Conservation (phyloP, 1,284 basidiomycete species). For the Rhodotorula mucilaginosa region DNA sequence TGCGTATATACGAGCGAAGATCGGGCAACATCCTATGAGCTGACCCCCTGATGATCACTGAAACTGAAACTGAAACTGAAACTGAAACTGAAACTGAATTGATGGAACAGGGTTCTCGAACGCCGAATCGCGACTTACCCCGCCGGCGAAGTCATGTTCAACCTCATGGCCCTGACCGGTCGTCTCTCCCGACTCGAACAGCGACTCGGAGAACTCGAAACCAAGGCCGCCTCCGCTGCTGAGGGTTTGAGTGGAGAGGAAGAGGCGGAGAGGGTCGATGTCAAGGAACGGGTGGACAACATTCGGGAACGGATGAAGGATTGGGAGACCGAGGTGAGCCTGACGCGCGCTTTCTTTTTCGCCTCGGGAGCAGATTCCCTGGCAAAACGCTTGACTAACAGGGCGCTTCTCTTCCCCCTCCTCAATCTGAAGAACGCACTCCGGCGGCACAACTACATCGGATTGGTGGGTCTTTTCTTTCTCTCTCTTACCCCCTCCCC, state of each 20-base stretch:
- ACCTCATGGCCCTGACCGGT: conserved; percentile 67
- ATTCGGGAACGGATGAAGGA: conserved; percentile 73
- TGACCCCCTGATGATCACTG: too few species aligned
- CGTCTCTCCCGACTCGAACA: conserved; percentile 25
- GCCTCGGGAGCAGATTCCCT: too few species aligned
- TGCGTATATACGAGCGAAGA: too few species aligned
- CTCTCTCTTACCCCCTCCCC: too few species aligned
- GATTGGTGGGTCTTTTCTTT: conserved; percentile 55
- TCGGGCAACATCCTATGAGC: too few species aligned
- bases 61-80: too few species aligned
- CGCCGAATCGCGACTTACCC: conserved; percentile 52
- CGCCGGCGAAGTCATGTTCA: conserved; percentile 66
- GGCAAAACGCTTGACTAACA: background rate
- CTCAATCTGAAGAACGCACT: conserved; percentile 68
- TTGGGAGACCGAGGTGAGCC: conserved; percentile 63
- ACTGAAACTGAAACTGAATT: too few species aligned
- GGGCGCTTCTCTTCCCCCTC: conserved; percentile 6
- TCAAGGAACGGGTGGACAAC: conserved; percentile 44
- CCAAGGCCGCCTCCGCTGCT: background rate
- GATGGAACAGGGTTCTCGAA: conserved; percentile 20
- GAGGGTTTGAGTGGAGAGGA: background rate
- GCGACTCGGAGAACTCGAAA: background rate
- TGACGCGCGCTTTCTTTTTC: too few species aligned
- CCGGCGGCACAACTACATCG: conserved; percentile 76
- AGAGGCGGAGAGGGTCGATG: background rate